Percentiles rank a stretch among this genome's conserved stretches.
Evolutionary conservation across 352 stramenopile genomes (phyloP).

Genomic region (Phytophthora macrochlamydospora): DNA sequence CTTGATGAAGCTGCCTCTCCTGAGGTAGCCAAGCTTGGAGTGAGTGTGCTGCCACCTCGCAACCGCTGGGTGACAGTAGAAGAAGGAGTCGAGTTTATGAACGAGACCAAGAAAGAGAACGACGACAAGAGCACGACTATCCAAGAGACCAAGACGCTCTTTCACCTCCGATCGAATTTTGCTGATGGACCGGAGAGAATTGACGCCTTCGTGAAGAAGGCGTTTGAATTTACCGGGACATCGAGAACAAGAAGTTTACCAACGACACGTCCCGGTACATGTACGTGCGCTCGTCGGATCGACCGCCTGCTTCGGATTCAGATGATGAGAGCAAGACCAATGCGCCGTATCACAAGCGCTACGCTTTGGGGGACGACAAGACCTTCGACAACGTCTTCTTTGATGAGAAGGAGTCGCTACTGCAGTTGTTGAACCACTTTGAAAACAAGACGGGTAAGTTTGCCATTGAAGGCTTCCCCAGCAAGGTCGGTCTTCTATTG

Average conservation of each 20-base stretch:
- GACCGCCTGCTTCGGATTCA: slow-evolving; percentile 7
- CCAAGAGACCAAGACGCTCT: slow-evolving; percentile 29
- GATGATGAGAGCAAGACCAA: slow-evolving; percentile 18
- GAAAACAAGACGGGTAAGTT: slow-evolving; percentile 78
- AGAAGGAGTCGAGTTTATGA: slow-evolving; percentile 45
- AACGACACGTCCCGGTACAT: slow-evolving; percentile 54
- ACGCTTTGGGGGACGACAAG: slow-evolving; percentile 84
- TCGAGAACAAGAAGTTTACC: slow-evolving; percentile 39
- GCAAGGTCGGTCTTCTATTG: slow-evolving; percentile 87
- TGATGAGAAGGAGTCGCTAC: slow-evolving; percentile 68
- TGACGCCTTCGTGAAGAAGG: slow-evolving; percentile 41
- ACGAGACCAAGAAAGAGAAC: slow-evolving; percentile 33
- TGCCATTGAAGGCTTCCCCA: slow-evolving; percentile 85
- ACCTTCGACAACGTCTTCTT: slow-evolving; percentile 92
- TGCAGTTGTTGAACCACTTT: slow-evolving; percentile 84
- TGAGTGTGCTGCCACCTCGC: slow-evolving; percentile 39
- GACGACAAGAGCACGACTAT: slow-evolving; percentile 25
- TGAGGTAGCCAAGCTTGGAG: slow-evolving; percentile 40
- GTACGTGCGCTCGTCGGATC: slow-evolving; percentile 34
- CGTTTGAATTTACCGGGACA: slow-evolving; percentile 41
- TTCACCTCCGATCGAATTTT: slow-evolving; percentile 24
- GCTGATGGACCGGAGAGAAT: slow-evolving; percentile 36
- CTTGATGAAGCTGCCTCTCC: slow-evolving; percentile 10
- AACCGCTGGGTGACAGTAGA: slow-evolving; percentile 48
- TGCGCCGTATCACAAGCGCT: slow-evolving; percentile 59